phyloP scores from a whole-genome alignment of 345 rosid species.

The Dovyalis caffra region DNA sequence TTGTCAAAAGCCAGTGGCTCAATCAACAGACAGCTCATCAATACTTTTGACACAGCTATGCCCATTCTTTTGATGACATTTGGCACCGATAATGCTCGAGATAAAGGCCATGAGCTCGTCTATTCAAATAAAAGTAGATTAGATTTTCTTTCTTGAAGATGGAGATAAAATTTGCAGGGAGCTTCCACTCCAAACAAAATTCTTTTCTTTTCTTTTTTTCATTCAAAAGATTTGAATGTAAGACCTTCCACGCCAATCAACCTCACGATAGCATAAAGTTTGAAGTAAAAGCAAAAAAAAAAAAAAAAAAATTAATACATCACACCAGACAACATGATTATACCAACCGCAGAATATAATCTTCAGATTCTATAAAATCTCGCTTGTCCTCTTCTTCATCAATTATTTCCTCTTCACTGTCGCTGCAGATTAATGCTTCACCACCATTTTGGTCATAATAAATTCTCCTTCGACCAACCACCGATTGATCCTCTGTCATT shows the following conservation, averaged over 20 bases:
- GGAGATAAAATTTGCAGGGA: not conserved
- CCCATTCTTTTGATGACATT: not conserved
- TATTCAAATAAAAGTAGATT: not conserved
- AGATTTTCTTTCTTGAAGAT: not conserved
- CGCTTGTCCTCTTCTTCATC: slow-evolving; percentile 86
- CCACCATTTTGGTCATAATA: slow-evolving; percentile 97
- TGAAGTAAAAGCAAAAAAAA: no score
- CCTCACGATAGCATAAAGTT: not conserved
- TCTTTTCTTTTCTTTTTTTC: not conserved
- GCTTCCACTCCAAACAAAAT: not conserved
- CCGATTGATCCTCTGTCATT: slow-evolving; percentile 99
- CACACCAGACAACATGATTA: slow-evolving; percentile 23
- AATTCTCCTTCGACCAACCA: slow-evolving; percentile 94
- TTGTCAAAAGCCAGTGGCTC: not conserved
- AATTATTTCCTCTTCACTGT: slow-evolving; percentile 87
- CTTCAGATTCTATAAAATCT: slow-evolving; percentile 75
- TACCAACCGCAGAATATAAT: slow-evolving; percentile 85
- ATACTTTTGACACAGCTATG: not conserved
- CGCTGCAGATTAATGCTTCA: slow-evolving; percentile 99
- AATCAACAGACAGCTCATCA: not conserved
- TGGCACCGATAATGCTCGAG: not conserved
- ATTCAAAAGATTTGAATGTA: not conserved
- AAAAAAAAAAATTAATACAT: slow-evolving; percentile 3
- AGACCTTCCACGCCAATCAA: not conserved
- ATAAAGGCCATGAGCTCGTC: not conserved